phyloP scores from a whole-genome alignment of 805 yeast species.

The Jamesozyma lodderae region DNA sequence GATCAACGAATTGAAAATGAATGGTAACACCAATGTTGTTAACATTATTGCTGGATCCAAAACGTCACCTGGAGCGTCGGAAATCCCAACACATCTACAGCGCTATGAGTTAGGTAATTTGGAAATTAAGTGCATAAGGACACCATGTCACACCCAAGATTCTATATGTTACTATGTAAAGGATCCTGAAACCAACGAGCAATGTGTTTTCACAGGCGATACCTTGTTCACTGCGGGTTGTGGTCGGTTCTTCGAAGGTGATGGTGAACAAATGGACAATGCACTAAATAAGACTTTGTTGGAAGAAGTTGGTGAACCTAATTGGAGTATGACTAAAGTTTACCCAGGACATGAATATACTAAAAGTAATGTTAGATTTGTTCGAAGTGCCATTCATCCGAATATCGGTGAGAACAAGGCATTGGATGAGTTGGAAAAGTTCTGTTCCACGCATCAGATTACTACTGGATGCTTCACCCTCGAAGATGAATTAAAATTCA shows the following conservation, averaged over 20 bases:
- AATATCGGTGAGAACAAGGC: constrained; percentile 35
- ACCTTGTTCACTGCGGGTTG: constrained; percentile 91
- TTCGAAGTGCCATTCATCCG: constrained; percentile 49
- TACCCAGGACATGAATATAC: constrained; percentile 98
- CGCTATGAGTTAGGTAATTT: constrained; percentile 34
- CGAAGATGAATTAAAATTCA: constrained; percentile 68
- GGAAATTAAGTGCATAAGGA: constrained; percentile 71
- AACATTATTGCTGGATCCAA: constrained; percentile 63
- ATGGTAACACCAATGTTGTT: constrained; percentile 41
- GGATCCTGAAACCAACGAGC: constrained; percentile 53
- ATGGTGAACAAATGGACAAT: constrained; percentile 66
- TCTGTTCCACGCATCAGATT: constrained; percentile 45
- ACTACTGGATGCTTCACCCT: constrained; percentile 86
- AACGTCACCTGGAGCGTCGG: constrained; percentile 47
- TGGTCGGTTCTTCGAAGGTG: constrained; percentile 94
- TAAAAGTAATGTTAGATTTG: constrained; percentile 67
- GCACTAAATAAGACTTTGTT: constrained; percentile 57
- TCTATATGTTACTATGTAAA: constrained; percentile 77
- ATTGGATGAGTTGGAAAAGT: constrained; percentile 45
- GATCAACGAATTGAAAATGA: constrained; percentile 21
- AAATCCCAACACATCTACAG: constrained; percentile 65
- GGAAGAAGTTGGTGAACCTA: constrained; percentile 40
- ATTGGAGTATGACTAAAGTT: constrained; percentile 43
- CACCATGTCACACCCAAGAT: constrained; percentile 98
- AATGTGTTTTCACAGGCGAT: constrained; percentile 89